These are phyloP conservation scores for Ophiostoma quercus DNA, from an alignment of 2,329 filamentous ascomycete species.

Conservation along the genomic window DNA sequence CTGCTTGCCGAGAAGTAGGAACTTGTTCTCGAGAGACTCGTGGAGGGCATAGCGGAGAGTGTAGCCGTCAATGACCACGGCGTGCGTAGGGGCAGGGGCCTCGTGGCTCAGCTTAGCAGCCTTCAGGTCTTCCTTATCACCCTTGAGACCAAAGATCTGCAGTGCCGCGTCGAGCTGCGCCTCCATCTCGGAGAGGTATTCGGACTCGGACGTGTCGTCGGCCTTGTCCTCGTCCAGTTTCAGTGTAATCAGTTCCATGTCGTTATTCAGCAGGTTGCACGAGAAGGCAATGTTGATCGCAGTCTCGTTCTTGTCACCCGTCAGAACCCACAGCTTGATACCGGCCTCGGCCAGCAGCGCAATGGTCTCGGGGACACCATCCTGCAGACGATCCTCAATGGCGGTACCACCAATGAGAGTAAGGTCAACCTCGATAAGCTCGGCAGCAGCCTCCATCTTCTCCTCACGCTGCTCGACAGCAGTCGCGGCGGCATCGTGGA, in stretches of 20 bases:
- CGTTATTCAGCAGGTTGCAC: slow-evolving; percentile 93
- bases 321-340: slow-evolving; percentile 98
- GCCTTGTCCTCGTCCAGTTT: slow-evolving; percentile 72
- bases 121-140: slow-evolving; percentile 77
- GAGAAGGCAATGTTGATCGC: slow-evolving; percentile 99
- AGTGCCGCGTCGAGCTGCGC: slow-evolving; percentile 71
- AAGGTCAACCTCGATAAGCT: slow-evolving; percentile 84
- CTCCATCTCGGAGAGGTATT: slow-evolving; percentile 55
- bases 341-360: slow-evolving; percentile 84
- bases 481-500: slow-evolving; percentile 81
- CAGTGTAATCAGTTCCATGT: slow-evolving; percentile 92
- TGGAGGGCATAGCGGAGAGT: slow-evolving; percentile 82
- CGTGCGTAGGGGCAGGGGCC: slow-evolving; percentile 80
- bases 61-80: slow-evolving; percentile 90
- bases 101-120: slow-evolving; percentile 77
- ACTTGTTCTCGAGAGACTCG: slow-evolving; percentile 80
- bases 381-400: slow-evolving; percentile 94
- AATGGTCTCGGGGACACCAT: slow-evolving; percentile 94
- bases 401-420: slow-evolving; percentile 87
- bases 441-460: slow-evolving; percentile 83
- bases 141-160: slow-evolving; percentile 68
- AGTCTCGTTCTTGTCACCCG: slow-evolving; percentile 97
- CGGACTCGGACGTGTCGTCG: slow-evolving; percentile 43
- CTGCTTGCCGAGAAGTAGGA: slow-evolving; percentile 90
- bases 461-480: slow-evolving; percentile 83